These are phyloP conservation scores for Closterium sp. DNA, from an alignment of 139 green algal genomes.

Conservation along the genomic window DNA sequence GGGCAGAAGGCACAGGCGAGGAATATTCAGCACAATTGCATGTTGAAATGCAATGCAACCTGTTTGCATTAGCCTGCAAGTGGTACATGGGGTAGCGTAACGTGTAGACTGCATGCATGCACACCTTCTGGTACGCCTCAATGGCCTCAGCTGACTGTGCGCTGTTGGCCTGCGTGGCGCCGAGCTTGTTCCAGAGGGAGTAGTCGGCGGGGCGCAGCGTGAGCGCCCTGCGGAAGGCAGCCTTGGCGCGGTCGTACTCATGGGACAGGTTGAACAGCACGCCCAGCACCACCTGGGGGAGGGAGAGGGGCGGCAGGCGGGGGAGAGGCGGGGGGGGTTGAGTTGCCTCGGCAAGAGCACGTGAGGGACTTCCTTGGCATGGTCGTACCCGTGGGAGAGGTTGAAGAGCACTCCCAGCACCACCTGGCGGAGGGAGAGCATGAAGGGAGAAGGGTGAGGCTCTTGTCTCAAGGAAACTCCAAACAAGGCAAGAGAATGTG, in stretches of 20 bases:
- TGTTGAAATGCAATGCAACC: background rate
- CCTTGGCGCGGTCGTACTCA: slow-evolving; percentile 76
- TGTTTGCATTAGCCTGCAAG: background rate
- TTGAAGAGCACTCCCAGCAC: background rate
- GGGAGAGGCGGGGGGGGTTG: background rate
- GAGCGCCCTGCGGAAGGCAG: slow-evolving; percentile 72
- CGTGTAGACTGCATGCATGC: too few species aligned
- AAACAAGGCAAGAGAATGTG: too few species aligned
- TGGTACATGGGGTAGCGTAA: too few species aligned
- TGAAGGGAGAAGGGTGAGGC: background rate
- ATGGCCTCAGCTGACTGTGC: slow-evolving; percentile 73
- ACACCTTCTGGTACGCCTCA: slow-evolving; percentile 70
- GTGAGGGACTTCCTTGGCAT: background rate
- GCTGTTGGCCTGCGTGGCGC: slow-evolving; percentile 82
- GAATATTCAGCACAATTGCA: background rate
- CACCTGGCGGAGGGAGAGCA: background rate
- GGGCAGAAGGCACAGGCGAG: background rate
- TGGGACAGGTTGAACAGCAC: slow-evolving; percentile 88
- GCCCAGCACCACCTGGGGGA: slow-evolving; percentile 74
- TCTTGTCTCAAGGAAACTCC: too few species aligned
- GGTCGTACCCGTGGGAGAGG: background rate
- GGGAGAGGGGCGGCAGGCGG: slow-evolving; percentile 44
- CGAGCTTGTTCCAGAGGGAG: slow-evolving; percentile 94
- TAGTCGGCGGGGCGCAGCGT: slow-evolving; percentile 56
- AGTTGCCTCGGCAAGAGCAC: background rate